Evolutionary conservation across 305 asterid genomes (phyloP), one percentile per base, ranked within the genome.

Genomic region (Plantago coronopus): DNA sequence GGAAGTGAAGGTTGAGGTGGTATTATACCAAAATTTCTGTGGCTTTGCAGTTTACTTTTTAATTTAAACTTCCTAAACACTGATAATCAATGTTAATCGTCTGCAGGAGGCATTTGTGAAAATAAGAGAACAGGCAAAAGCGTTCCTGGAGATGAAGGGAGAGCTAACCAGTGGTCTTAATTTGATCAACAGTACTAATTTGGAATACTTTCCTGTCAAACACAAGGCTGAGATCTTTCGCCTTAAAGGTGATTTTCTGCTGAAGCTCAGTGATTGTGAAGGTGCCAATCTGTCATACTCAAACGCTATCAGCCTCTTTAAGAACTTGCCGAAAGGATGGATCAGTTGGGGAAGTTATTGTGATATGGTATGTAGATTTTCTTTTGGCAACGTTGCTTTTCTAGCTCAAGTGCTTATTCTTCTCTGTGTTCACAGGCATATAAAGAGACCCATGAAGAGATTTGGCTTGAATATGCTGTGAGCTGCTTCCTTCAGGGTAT

Each of bases 401-500:
- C 18, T 60, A 42, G 61, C 50, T 29, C 45, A 43, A 65, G 57
- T 29, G 62, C 72, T 61, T 55, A 67, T 64, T 63, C 44, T 66
- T 51, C 56, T 57, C 43, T 48, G 34, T 80, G 16, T 45, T 64
- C 16, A 37, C 93, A 94, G 98, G 99, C 95, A 60, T 87, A 82
- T 77, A 81, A 75, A 69, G 99, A 87, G 69, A 86, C 96, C 34
- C 95, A 87, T 6, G 99, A 94, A 69, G 99, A 94, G 68, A 79
- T 85, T 59, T 94, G 96, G 97, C 77, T 94, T 61, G 97, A 87
- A 72, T 90, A 94, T 68, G 90, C 99, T 17, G 96, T 94, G 66
- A 87, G 99, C 88, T 94, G 99, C 90, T 94, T 94, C 69, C 95
- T 94, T 72, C 97, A 90, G 74, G 99, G 91, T 63, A 83, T 94